Conservation (phyloP, 495 filamentous ascomycete genomes). For the Letharia lupina region DNA sequence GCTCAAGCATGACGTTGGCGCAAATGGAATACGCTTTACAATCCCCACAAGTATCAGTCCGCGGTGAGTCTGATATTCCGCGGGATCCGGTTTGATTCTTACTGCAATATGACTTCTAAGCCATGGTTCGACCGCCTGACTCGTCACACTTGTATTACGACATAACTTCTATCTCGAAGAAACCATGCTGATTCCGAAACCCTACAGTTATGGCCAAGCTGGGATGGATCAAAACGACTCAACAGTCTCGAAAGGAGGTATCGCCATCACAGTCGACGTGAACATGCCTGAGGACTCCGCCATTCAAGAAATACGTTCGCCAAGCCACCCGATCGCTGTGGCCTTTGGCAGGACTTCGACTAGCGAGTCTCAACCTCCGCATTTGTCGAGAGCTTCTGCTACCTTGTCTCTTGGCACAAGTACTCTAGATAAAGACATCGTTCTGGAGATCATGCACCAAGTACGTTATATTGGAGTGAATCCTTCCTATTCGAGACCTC, state of each 20-base stretch:
- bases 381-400: constrained; percentile 50
- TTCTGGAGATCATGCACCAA: constrained; percentile 46
- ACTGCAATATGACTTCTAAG: background rate
- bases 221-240: background rate
- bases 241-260: constrained; percentile 29
- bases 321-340: constrained; percentile 59
- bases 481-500: background rate
- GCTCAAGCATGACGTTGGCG: constrained; percentile 55
- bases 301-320: constrained; percentile 53
- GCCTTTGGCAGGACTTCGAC: constrained; percentile 49
- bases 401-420: constrained; percentile 40
- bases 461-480: background rate
- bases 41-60: constrained; percentile 56
- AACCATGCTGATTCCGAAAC: background rate
- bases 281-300: constrained; percentile 45
- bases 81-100: background rate
- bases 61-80: constrained; percentile 30
- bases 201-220: constrained; percentile 34
- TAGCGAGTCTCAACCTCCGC: constrained; percentile 36
- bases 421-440: constrained; percentile 35
- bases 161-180: background rate
- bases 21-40: constrained; percentile 55
- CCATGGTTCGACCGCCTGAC: background rate
- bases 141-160: background rate
- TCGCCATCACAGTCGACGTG: constrained; percentile 53